Evolutionary conservation across 2,329 filamentous ascomycete species (phyloP).

Genomic region (Ceratocystis colombiana): DNA sequence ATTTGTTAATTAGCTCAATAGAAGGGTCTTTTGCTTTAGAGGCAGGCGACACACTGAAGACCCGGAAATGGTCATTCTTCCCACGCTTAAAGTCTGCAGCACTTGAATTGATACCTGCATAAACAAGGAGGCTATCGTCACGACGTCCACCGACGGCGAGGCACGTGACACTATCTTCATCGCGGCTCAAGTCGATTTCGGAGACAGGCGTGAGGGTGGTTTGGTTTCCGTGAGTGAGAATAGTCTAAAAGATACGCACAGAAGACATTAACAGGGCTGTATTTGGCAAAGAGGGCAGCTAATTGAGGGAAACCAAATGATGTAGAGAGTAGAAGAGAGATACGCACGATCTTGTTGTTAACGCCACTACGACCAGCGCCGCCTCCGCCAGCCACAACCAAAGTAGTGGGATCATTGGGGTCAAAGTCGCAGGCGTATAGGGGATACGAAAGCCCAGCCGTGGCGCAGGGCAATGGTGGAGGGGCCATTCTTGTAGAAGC

Average conservation of each 20-base stretch:
- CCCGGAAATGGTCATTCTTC: constrained; percentile 74
- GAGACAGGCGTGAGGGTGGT: constrained; percentile 54
- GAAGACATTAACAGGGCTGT: too few relatives aligned
- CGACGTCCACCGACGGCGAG: constrained; percentile 58
- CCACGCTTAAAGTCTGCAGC: constrained; percentile 60
- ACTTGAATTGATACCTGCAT: constrained; percentile 78
- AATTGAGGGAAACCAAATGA: not conserved
- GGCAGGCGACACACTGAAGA: constrained; percentile 50
- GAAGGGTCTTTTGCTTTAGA: constrained; percentile 29
- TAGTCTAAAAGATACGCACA: constrained; percentile 40
- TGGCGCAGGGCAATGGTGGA: constrained; percentile 41
- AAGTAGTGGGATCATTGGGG: constrained; percentile 60
- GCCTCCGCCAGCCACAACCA: constrained; percentile 80
- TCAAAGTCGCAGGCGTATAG: constrained; percentile 85
- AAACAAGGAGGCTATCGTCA: constrained; percentile 42
- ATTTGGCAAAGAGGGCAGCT: constrained; percentile 9
- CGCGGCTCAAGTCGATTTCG: constrained; percentile 66
- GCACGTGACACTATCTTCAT: constrained; percentile 84
- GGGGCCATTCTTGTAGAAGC: constrained; percentile 32
- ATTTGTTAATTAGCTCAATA: constrained; percentile 41
- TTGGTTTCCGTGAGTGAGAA: constrained; percentile 60
- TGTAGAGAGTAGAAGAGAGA: constrained; percentile 25
- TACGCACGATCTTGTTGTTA: constrained; percentile 72
- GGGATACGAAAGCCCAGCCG: constrained; percentile 65
- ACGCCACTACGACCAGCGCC: constrained; percentile 73